phyloP scores from a whole-genome alignment of 139 green algal species.

The Tetratostichococcus sp. region DNA sequence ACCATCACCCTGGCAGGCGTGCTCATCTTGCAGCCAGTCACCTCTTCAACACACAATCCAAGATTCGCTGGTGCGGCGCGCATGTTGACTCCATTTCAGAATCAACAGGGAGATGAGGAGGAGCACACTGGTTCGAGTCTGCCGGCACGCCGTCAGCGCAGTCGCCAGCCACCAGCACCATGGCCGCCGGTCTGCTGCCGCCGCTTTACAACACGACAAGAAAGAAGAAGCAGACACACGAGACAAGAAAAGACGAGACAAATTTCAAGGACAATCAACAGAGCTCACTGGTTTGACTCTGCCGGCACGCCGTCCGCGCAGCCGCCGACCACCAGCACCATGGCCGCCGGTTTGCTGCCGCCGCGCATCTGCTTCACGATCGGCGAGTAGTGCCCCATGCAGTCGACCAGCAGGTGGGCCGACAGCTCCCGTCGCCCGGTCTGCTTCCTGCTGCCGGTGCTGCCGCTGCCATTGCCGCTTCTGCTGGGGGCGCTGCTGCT shows the following conservation, averaged over 20 bases:
- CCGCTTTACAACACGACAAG: no score
- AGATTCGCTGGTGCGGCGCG: no score
- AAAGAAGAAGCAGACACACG: no score
- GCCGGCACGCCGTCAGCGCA: conserved; percentile 56
- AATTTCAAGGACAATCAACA: no score
- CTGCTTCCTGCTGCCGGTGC: neutral
- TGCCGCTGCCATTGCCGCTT: neutral
- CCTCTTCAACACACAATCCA: no score
- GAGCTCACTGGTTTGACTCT: conserved; percentile 23
- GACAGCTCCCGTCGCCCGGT: conserved; percentile 18
- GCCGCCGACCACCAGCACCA: conserved; percentile 83
- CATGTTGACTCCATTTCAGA: no score
- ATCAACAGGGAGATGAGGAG: no score
- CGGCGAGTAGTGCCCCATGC: conserved; percentile 83
- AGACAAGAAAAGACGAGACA: no score
- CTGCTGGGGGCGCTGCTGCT: no score
- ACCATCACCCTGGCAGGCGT: no score
- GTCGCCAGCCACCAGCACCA: conserved; percentile 83
- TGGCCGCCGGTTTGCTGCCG: conserved; percentile 65
- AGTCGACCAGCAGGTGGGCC: conserved; percentile 79
- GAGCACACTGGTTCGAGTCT: conserved; percentile 21
- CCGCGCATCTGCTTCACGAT: conserved; percentile 78
- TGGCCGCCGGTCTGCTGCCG: conserved; percentile 65
- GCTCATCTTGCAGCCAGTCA: no score
- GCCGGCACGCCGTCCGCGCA: conserved; percentile 56